These are phyloP conservation scores for Ophiostoma fasciatum DNA, from an alignment of 2,329 filamentous ascomycete species.

Conservation along the genomic window DNA sequence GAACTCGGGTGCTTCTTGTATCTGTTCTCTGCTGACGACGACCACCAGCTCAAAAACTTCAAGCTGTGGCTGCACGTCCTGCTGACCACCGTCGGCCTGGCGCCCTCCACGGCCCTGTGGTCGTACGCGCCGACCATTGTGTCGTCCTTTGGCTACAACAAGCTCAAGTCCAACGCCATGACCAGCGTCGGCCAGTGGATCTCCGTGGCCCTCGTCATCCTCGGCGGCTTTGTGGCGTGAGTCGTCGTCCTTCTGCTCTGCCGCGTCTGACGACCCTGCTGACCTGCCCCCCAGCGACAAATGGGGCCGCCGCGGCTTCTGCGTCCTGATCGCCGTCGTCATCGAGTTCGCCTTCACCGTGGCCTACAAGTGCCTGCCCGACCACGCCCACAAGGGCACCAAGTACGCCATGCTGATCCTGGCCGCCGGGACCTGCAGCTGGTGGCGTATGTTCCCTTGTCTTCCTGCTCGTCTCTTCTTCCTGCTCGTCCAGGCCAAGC, in stretches of 20 bases:
- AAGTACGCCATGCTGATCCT: constrained; percentile 11
- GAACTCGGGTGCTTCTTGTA: no score
- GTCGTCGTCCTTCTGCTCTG: neutral
- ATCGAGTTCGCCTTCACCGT: constrained; percentile 11
- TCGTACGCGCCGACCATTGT: constrained; percentile 36
- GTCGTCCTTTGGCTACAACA: constrained; percentile 33
- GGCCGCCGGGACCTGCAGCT: constrained; percentile 11
- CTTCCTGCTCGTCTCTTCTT: no score
- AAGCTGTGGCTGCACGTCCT: constrained; percentile 34
- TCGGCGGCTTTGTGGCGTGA: constrained; percentile 6
- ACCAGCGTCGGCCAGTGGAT: constrained; percentile 40
- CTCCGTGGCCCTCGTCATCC: constrained; percentile 24
- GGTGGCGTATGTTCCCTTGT: constrained; percentile 13
- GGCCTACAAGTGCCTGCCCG: constrained; percentile 11
- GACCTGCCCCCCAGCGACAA: constrained; percentile 4
- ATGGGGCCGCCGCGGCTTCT: constrained; percentile 9
- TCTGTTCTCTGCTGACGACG: no score
- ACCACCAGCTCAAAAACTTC: neutral
- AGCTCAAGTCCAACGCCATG: constrained; percentile 35
- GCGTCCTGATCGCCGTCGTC: constrained; percentile 7
- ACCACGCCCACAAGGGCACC: constrained; percentile 1
- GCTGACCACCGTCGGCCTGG: constrained; percentile 23
- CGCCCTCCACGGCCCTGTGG: constrained; percentile 27
- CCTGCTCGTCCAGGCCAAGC: no score
- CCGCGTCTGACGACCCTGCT: no score